Percentiles rank a stretch among this genome's conserved stretches.
Conservation (phyloP, 192 early-diverging fungal genomes). For the Gigaspora rosea region DNA sequence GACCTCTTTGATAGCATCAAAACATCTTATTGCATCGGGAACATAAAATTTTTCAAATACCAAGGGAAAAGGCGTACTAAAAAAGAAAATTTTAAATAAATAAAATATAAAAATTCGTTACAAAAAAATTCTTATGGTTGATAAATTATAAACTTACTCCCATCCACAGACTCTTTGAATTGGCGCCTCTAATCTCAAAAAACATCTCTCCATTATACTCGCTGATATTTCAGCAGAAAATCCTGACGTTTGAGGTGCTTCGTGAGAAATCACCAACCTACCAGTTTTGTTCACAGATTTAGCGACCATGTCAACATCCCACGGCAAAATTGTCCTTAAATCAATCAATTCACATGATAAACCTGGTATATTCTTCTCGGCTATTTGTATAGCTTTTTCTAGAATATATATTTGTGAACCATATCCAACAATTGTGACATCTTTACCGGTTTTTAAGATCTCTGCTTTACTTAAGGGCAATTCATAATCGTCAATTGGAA, state of each 20-base stretch:
- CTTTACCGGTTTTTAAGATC: slow-evolving; percentile 78
- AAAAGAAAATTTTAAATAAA: slow-evolving; percentile 21
- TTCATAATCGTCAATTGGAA: slow-evolving; percentile 89
- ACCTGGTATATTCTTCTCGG: slow-evolving; percentile 84
- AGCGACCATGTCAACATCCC: slow-evolving; percentile 87
- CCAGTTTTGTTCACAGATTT: slow-evolving; percentile 95
- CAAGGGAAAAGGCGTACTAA: slow-evolving; percentile 84
- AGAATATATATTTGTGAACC: slow-evolving; percentile 93
- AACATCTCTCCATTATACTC: slow-evolving; percentile 89
- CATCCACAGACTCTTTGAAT: slow-evolving; percentile 86
- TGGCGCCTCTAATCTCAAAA: slow-evolving; percentile 88
- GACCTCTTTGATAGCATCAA: slow-evolving; percentile 84
- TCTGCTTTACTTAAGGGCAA: slow-evolving; percentile 93
- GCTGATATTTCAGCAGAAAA: slow-evolving; percentile 91
- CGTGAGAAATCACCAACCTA: slow-evolving; percentile 87
- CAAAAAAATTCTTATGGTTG: not conserved
- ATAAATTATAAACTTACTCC: slow-evolving; percentile 43
- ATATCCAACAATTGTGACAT: slow-evolving; percentile 90
- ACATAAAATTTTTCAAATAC: slow-evolving; percentile 94
- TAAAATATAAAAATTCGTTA: not conserved
- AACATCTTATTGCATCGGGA: slow-evolving; percentile 79
- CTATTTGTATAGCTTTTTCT: slow-evolving; percentile 85
- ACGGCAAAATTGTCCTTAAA: slow-evolving; percentile 85
- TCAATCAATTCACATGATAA: slow-evolving; percentile 91
- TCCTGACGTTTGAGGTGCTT: slow-evolving; percentile 87